Evolutionary conservation across 2,329 filamentous ascomycete species (phyloP).

Genomic region (Arachnomyces sp.): DNA sequence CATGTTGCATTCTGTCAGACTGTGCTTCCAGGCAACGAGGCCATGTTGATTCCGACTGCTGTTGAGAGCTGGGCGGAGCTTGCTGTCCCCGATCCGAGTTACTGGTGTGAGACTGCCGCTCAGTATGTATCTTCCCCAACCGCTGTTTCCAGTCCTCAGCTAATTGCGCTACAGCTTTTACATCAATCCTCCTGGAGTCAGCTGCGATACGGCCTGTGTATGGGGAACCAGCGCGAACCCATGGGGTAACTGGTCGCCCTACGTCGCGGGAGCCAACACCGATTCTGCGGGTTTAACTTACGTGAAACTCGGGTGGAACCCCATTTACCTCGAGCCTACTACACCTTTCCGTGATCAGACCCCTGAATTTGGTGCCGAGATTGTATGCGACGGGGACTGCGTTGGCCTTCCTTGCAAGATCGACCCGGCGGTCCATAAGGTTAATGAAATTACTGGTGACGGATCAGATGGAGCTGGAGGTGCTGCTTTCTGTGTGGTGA

Average conservation of each 20-base stretch:
- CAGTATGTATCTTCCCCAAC: conserved; percentile 50
- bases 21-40: conserved; percentile 69
- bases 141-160: conserved; percentile 2
- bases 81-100: conserved; percentile 61
- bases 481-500: conserved; percentile 68
- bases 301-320: conserved; percentile 71
- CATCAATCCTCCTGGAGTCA: conserved; percentile 65
- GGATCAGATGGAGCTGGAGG: conserved; percentile 58
- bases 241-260: conserved; percentile 69
- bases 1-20: conserved; percentile 70
- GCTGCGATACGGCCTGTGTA: conserved; percentile 54
- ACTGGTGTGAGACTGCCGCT: conserved; percentile 66
- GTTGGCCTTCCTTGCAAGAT: conserved; percentile 69
- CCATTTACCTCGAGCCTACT: conserved; percentile 55
- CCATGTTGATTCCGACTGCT: conserved; percentile 73
- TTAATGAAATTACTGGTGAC: conserved; percentile 54
- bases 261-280: conserved; percentile 68
- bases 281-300: conserved; percentile 58
- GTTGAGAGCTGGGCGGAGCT: conserved; percentile 52
- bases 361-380: conserved; percentile 61
- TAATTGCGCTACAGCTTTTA: conserved; percentile 53
- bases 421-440: conserved; percentile 49
- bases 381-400: conserved; percentile 62
- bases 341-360: conserved; percentile 49
- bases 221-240: conserved; percentile 61